A percentile compares a stretch with the other conserved stretches of the same genome.
Conservation (phyloP, 75 land plant genomes). For the Picea sitchensis region DNA sequence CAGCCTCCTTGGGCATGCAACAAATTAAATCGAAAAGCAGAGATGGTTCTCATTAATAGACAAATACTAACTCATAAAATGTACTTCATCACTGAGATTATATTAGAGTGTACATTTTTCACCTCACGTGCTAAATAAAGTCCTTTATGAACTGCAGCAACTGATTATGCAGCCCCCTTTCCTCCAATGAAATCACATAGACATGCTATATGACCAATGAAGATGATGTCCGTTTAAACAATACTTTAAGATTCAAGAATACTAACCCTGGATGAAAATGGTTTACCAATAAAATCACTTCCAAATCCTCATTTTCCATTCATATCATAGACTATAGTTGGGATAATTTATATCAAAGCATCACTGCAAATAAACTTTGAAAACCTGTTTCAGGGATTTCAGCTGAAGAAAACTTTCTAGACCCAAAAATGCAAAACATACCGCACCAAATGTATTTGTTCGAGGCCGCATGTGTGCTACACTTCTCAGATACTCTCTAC, state of each 20-base stretch:
- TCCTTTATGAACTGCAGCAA: neutral
- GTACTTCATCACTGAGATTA: neutral
- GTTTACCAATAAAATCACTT: neutral
- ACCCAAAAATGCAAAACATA: constrained; percentile 27
- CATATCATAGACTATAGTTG: neutral
- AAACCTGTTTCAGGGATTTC: neutral
- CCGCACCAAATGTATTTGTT: constrained; percentile 97
- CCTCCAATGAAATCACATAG: neutral
- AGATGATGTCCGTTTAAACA: no score
- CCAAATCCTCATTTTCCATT: neutral
- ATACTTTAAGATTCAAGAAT: no score
- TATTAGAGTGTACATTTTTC: neutral
- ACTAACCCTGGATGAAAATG: no score
- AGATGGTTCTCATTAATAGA: constrained; percentile 3
- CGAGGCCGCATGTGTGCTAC: constrained; percentile 92
- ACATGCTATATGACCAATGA: neutral
- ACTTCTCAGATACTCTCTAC: constrained; percentile 79
- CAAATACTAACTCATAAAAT: neutral
- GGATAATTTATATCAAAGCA: neutral
- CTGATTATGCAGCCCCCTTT: neutral
- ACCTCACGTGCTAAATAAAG: neutral
- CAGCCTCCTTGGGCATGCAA: neutral
- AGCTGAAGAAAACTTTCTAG: neutral
- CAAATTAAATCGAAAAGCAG: neutral
- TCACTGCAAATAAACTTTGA: neutral